Base-by-base conservation (phyloP, 768 basidiomycete genomes). In the Boletus reticulatus region DNA sequence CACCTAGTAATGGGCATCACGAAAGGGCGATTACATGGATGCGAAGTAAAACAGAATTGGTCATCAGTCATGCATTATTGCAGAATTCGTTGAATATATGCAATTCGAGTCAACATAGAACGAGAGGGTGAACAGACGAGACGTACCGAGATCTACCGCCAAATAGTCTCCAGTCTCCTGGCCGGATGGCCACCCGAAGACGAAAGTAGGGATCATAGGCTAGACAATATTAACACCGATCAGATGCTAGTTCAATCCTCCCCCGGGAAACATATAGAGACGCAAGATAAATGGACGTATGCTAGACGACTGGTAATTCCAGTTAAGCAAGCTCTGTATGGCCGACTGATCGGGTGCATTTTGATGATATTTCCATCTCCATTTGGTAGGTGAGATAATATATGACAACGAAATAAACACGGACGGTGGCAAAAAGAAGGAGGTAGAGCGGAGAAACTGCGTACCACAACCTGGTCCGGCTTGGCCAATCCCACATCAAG, bases 191-290 rank as follows among this genome's bases (percentile, higher is more conserved):
- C 93, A 98, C 27, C 89, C 90, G 63, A 98, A 98, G 47, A 98
- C 97, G 71, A 78, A 99, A 0, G 97, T 95, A 4, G 97, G 97
- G 50, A 98, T 92, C 97, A 94, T 93, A 17, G 91, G 91, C 92
- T 94, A 55, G 27, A 57, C 4, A 46, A 47, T 17, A 48, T 52
- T 16, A 11, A 29, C 19, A 36, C 16, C 19, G 44, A 52, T 61
- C 45, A 71, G 60, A 48, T 17, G 37, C 49, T 22, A 17, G 52
- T 27, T 27, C 43, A 24, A 16, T 29, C 48, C 4, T n/a, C 36
- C 42, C 14, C 13, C 13, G 47, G 43, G n/a, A 19, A 32, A 50
- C 20, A 55, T 38, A 51, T 61, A 54, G 32, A 31, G 32, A 54
- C 13, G 14, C n/a, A 24, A 31, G 42, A 46, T 19, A 39, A 48